phyloP scores from a whole-genome alignment of 2,329 filamentous ascomycete species.

The Venturia oleaginea region DNA sequence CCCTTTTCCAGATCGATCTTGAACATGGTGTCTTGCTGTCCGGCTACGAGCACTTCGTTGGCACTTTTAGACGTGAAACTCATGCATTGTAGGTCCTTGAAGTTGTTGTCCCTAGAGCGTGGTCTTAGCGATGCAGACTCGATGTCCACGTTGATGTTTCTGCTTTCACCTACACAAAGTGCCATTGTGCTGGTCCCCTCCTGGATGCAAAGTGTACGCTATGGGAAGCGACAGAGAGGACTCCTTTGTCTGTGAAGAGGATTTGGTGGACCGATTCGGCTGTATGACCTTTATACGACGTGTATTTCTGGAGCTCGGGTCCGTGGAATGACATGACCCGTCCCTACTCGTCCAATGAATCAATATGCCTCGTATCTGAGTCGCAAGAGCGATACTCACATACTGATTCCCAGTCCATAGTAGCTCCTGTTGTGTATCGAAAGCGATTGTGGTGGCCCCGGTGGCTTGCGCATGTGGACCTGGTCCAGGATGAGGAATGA shows the following conservation, averaged over 20 bases:
- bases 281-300: conserved; percentile 75
- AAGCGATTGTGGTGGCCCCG: conserved; percentile 70
- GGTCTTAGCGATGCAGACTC: conserved; percentile 5
- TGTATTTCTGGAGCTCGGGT: conserved; percentile 77
- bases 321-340: conserved; percentile 83
- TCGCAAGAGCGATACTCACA: conserved; percentile 42
- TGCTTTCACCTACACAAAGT: conserved; percentile 55
- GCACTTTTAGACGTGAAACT: conserved; percentile 84
- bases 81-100: conserved; percentile 88
- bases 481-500: conserved; percentile 71
- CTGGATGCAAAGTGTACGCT: conserved; percentile 85
- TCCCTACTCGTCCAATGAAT: conserved; percentile 48
- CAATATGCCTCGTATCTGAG: not conserved
- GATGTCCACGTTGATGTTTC: not conserved
- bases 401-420: conserved; percentile 90
- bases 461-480: conserved; percentile 61
- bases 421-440: conserved; percentile 82
- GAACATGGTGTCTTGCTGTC: conserved; percentile 79
- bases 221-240: conserved; percentile 73
- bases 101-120: conserved; percentile 53
- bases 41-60: conserved; percentile 76
- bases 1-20: conserved; percentile 55
- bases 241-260: conserved; percentile 81
- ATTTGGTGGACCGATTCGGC: conserved; percentile 82
- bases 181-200: conserved; percentile 78